Percentiles rank a stretch among this genome's conserved stretches.
Conservation (phyloP, 345 rosid genomes). For the Populus alba region DNA sequence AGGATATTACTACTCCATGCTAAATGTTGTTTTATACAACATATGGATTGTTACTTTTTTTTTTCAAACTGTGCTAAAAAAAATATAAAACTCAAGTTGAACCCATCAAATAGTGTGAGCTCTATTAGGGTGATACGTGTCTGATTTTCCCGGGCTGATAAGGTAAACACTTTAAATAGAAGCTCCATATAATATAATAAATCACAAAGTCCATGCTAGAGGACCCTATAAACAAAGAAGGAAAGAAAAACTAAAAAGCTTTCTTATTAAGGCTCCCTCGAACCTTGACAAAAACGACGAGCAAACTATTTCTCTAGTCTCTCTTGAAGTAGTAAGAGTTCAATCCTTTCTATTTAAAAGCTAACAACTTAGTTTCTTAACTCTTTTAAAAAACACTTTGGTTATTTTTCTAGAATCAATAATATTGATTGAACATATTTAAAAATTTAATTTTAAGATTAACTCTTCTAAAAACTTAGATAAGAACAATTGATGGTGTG, state of each 20-base stretch:
- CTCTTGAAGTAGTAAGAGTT: background rate
- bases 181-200: slow-evolving; percentile 23
- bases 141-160: background rate
- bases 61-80: no score
- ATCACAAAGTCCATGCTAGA: slow-evolving; percentile 50
- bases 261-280: background rate
- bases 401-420: no score
- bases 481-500: no score
- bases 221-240: background rate
- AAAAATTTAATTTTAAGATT: no score
- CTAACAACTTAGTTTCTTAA: no score
- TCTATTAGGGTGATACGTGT: slow-evolving; percentile 21
- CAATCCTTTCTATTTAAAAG: background rate
- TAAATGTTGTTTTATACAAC: no score
- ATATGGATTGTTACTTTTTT: no score
- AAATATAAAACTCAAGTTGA: slow-evolving; percentile 7
- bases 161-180: slow-evolving; percentile 11
- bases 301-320: no score
- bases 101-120: slow-evolving; percentile 8
- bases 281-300: slow-evolving; percentile 27
- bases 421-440: no score
- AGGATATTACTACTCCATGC: no score
- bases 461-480: no score
- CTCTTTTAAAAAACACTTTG: no score
- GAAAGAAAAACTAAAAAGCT: background rate